phyloP scores from a whole-genome alignment of 805 yeast genomes.

The Saccharomyces mikatae region DNA sequence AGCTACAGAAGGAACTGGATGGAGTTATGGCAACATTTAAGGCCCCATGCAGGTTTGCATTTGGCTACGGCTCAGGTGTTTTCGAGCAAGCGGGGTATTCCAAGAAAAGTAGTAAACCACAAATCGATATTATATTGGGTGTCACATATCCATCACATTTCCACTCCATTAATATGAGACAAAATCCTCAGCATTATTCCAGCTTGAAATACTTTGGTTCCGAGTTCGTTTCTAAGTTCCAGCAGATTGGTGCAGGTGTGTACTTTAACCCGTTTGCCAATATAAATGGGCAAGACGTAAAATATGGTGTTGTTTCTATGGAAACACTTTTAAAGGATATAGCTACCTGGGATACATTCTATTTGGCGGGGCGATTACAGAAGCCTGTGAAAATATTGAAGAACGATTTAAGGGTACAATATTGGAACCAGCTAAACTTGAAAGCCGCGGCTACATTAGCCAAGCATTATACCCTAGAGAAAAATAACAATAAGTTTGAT shows the following conservation, averaged over 20 bases:
- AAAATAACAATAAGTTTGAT: slow-evolving; percentile 36
- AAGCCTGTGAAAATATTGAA: slow-evolving; percentile 79
- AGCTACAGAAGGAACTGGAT: slow-evolving; percentile 38
- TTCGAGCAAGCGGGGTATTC: slow-evolving; percentile 61
- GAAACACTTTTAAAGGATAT: slow-evolving; percentile 58
- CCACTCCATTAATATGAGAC: slow-evolving; percentile 64
- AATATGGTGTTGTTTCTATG: slow-evolving; percentile 79
- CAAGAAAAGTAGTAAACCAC: slow-evolving; percentile 40
- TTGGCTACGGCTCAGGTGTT: slow-evolving; percentile 95
- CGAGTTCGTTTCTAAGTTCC: slow-evolving; percentile 46
- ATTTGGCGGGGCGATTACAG: slow-evolving; percentile 86
- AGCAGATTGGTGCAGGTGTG: slow-evolving; percentile 76
- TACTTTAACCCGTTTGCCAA: slow-evolving; percentile 87
- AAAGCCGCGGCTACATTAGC: slow-evolving; percentile 67
- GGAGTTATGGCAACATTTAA: slow-evolving; percentile 49
- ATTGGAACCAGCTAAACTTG: slow-evolving; percentile 69
- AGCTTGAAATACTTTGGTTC: slow-evolving; percentile 53
- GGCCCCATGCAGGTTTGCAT: slow-evolving; percentile 69
- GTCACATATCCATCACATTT: slow-evolving; percentile 69
- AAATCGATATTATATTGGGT: slow-evolving; percentile 77
- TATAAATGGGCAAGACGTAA: slow-evolving; percentile 52
- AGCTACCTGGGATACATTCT: slow-evolving; percentile 76
- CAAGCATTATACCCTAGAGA: slow-evolving; percentile 27
- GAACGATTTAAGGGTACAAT: slow-evolving; percentile 54
- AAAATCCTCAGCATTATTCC: slow-evolving; percentile 73